Evolutionary conservation across 2,329 filamentous ascomycete species (phyloP).

Genomic region (Zasmidium angulare): DNA sequence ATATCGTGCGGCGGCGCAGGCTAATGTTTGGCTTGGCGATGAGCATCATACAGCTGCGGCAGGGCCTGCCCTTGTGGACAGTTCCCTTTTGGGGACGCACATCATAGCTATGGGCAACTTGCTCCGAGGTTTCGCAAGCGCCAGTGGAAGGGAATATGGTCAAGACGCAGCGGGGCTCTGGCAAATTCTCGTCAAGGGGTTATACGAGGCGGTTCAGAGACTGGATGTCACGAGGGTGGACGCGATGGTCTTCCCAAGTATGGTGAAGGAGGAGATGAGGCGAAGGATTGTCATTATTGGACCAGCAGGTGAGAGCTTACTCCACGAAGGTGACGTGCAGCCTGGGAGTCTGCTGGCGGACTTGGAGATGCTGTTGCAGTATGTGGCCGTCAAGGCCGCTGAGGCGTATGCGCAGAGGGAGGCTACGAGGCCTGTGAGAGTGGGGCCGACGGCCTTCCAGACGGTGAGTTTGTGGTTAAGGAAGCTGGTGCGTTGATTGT

Average conservation of each 20-base stretch:
- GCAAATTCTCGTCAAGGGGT: slow-evolving; percentile 7
- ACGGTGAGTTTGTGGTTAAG: no score
- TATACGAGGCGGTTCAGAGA: slow-evolving; percentile 11
- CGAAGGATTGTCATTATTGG: no score
- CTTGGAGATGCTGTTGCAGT: slow-evolving; percentile 13
- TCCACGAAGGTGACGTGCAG: slow-evolving; percentile 1
- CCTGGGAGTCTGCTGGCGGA: slow-evolving; percentile 7
- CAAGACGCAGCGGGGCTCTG: slow-evolving; percentile 6
- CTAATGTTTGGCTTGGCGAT: slow-evolving; percentile 14
- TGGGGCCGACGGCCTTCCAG: no score
- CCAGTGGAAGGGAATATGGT: slow-evolving; percentile 7
- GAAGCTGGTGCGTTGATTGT: no score
- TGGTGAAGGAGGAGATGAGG: slow-evolving; percentile 7
- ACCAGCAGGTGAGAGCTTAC: slow-evolving; percentile 5
- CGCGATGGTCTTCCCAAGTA: slow-evolving; percentile 6
- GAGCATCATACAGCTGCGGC: slow-evolving; percentile 7
- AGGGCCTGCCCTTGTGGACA: slow-evolving; percentile 10
- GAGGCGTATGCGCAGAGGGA: slow-evolving; percentile 10
- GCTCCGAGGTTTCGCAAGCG: slow-evolving; percentile 9
- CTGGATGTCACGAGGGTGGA: slow-evolving; percentile 7
- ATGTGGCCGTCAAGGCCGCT: slow-evolving; percentile 4
- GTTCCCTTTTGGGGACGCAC: slow-evolving; percentile 6
- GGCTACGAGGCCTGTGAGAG: background rate
- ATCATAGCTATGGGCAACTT: slow-evolving; percentile 18
- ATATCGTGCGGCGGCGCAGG: slow-evolving; percentile 11